These are phyloP conservation scores for Setomelanomma holmii DNA, from an alignment of 2,329 filamentous ascomycete genomes.

Conservation along the genomic window DNA sequence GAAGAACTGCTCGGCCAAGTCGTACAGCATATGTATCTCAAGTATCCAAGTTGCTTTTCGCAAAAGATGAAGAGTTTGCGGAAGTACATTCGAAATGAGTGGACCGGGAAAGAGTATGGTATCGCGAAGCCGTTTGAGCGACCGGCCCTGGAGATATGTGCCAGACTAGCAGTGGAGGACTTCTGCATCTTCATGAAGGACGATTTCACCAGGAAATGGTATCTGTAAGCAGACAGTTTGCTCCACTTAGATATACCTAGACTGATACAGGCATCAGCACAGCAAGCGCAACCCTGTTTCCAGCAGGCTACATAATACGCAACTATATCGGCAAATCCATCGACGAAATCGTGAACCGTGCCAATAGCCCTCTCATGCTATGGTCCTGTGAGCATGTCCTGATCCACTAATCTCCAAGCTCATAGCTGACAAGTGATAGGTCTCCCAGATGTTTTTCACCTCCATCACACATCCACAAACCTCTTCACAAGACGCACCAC, in stretches of 20 bases:
- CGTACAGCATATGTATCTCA: slow-evolving; percentile 50
- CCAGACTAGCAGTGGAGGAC: slow-evolving; percentile 60
- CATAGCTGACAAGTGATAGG: no score
- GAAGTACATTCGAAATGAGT: slow-evolving; percentile 49
- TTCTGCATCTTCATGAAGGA: slow-evolving; percentile 57
- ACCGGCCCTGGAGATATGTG: slow-evolving; percentile 59
- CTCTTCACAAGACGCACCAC: slow-evolving; percentile 58
- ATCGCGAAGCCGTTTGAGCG: slow-evolving; percentile 45
- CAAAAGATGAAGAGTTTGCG: slow-evolving; percentile 20
- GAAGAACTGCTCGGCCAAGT: slow-evolving; percentile 57
- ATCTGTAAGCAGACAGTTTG: slow-evolving; percentile 46
- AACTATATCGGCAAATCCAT: slow-evolving; percentile 59
- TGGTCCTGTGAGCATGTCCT: slow-evolving; percentile 58
- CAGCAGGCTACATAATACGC: slow-evolving; percentile 59
- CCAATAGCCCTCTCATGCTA: slow-evolving; percentile 55
- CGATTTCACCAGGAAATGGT: slow-evolving; percentile 55
- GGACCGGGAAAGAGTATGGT: slow-evolving; percentile 54
- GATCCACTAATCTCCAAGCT: slow-evolving; percentile 51
- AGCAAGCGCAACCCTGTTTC: slow-evolving; percentile 61
- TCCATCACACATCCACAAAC: slow-evolving; percentile 50
- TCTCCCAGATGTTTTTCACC: slow-evolving; percentile 24
- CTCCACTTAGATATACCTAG: not conserved
- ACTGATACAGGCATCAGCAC: slow-evolving; percentile 38
- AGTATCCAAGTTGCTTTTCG: slow-evolving; percentile 54
- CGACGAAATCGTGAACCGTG: slow-evolving; percentile 52